phyloP scores from a whole-genome alignment of 2,329 filamentous ascomycete genomes.

The Diaporthe velutina region DNA sequence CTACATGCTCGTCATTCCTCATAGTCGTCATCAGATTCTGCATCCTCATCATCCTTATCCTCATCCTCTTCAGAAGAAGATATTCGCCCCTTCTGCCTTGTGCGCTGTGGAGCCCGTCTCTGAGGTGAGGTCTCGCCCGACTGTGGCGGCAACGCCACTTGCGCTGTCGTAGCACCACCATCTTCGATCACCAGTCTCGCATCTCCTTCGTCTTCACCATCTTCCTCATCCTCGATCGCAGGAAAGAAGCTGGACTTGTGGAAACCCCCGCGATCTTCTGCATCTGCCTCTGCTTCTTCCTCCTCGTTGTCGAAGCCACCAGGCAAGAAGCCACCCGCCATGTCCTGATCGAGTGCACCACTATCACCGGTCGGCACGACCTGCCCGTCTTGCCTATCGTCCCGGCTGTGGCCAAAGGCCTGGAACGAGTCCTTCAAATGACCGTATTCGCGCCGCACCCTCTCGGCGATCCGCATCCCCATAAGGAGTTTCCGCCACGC shows the following conservation, averaged over 20 bases:
- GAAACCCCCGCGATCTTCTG: conserved; percentile 40
- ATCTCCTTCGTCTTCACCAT: conserved; percentile 48
- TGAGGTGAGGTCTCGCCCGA: background rate
- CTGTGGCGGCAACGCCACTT: conserved; percentile 7
- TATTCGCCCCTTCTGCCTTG: conserved; percentile 11
- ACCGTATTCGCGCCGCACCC: conserved; percentile 83
- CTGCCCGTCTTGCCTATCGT: conserved; percentile 45
- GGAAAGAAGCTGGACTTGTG: conserved; percentile 62
- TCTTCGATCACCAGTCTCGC: conserved; percentile 47
- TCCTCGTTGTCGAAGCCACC: conserved; percentile 67
- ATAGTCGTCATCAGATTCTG: conserved; percentile 37
- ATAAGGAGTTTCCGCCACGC: conserved; percentile 91
- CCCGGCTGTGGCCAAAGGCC: conserved; percentile 66
- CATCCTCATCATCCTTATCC: conserved; percentile 41
- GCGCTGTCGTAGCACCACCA: conserved; percentile 50
- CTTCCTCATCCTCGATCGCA: conserved; percentile 55
- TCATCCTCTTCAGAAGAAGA: conserved; percentile 43
- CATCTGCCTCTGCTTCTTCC: conserved; percentile 45
- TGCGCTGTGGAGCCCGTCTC: conserved; percentile 5
- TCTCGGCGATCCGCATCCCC: conserved; percentile 84
- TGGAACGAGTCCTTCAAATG: conserved; percentile 66
- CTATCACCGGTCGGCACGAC: conserved; percentile 39
- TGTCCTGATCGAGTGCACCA: conserved; percentile 55
- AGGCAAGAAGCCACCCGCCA: conserved; percentile 72
- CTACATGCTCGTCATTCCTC: conserved; percentile 33